Evolutionary conservation across 306 rosid genomes (phyloP), one percentile per base, ranked within the genome.

Genomic region (Inga laurina): DNA sequence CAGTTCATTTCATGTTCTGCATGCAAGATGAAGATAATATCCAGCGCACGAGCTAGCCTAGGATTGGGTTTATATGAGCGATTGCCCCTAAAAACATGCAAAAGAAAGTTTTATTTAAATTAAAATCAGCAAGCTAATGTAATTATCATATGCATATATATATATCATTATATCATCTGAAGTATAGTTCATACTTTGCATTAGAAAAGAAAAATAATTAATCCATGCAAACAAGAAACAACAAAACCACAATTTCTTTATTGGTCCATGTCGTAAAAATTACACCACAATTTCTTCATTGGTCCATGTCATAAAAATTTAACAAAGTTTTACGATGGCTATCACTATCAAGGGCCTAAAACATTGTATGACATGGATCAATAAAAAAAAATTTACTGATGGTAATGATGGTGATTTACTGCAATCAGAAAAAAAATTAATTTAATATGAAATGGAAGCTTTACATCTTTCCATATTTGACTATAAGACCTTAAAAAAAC

Each of bases 1-100:
- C 98, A 94, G 85, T 92, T 94, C 97, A 94, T 94, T 88, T 94
- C 98, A 89, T 94, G 98, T 65, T 94, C 97, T 8, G 98, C 98
- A 65, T 94, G 98, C 82, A 94, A 90, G 67, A 92, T 87, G 90
- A 92, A 94, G 85, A 94, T 92, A 72, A 94, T 89, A 84, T 94
- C 98, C 37, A 94, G 76, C 6, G 88, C 97, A 83, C 96, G 84
- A 74, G 96, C 94, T 45, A 94, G 88, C 81, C 85, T 87, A 70
- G 92, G 93, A 83, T 92, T 94, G 81, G 98, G 98, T 84, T 88
- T 91, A 77, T 94, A 94, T 70, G 96, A 81, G 80, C 91, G 90
- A 76, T 92, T 89, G 79, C 97, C 97, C 24, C 97, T 92, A 91
- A 74, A 92, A 62, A 68, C 66, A 84, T 34, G 66, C 70, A 79